These are phyloP conservation scores for Trapa incisa DNA, from an alignment of 345 rosid genomes.

Conservation along the genomic window DNA sequence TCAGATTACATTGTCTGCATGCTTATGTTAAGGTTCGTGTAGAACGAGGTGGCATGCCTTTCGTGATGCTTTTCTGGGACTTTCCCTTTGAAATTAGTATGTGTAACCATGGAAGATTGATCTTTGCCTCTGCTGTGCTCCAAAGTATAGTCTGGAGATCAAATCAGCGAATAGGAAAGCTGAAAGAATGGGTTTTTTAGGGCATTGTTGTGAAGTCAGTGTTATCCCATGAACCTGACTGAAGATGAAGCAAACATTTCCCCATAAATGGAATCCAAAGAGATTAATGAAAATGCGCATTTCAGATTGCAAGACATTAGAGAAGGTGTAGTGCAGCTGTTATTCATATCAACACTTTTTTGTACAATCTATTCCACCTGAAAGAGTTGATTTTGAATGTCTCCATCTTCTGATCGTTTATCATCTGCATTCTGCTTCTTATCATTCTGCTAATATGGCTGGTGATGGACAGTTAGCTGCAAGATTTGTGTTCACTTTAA, in stretches of 20 bases:
- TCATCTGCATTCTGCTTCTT: background rate
- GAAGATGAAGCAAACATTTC: background rate
- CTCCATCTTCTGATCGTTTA: background rate
- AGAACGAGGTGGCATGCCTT: background rate
- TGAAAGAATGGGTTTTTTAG: background rate
- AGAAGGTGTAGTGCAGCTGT: background rate
- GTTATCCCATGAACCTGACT: background rate
- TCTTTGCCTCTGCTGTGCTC: background rate
- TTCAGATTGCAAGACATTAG: background rate
- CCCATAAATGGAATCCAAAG: background rate
- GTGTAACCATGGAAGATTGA: background rate
- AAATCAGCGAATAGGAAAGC: background rate
- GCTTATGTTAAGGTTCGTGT: background rate
- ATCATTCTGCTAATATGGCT: background rate
- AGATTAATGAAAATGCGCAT: too few relatives aligned
- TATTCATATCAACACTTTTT: background rate
- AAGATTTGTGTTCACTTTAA: background rate
- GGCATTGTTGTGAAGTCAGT: background rate
- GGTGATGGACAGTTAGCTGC: background rate
- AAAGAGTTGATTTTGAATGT: background rate
- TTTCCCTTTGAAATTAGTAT: background rate
- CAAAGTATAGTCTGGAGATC: background rate
- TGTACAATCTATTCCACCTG: background rate
- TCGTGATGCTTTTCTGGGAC: background rate
- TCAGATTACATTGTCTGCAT: background rate